Evolutionary conservation across 2,329 filamentous ascomycete species (phyloP).

Genomic region (Alternaria brassicicola): DNA sequence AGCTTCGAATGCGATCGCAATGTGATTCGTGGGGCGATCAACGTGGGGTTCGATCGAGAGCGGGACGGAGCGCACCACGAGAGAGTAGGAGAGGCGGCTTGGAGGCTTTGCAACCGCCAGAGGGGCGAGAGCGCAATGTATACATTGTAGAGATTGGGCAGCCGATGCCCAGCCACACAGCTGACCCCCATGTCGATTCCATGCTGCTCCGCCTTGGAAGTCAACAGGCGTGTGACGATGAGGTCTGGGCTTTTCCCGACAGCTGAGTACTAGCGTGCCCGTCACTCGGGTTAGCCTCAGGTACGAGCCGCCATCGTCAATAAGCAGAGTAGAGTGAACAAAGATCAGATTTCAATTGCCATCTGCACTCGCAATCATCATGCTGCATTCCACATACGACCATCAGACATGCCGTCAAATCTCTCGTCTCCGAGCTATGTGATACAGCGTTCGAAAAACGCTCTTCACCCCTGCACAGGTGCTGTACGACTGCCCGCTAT

Average conservation of each 20-base stretch:
- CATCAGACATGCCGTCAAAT: constrained; percentile 20
- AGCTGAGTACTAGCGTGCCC: constrained; percentile 18
- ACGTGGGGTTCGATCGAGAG: constrained; percentile 28
- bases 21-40: constrained; percentile 43
- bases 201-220: constrained; percentile 37
- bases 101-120: constrained; percentile 1
- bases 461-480: constrained; percentile 5
- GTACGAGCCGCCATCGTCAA: constrained; percentile 23
- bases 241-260: constrained; percentile 20
- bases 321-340: constrained; percentile 8
- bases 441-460: constrained; percentile 19
- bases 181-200: constrained; percentile 32
- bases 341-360: constrained; percentile 12
- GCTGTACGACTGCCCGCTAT: constrained; percentile 1
- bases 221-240: constrained; percentile 27
- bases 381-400: constrained; percentile 22
- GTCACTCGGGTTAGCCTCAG: constrained; percentile 26
- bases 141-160: constrained; percentile 28
- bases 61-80: constrained; percentile 15
- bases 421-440: constrained; percentile 27
- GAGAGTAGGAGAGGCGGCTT: constrained; percentile 3
- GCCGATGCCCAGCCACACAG: constrained; percentile 42
- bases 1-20: constrained; percentile 35
- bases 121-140: constrained; percentile 9
- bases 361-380: constrained; percentile 37